Conservation (phyloP, 208 protist genomes). For the Leptomonas seymouri region DNA sequence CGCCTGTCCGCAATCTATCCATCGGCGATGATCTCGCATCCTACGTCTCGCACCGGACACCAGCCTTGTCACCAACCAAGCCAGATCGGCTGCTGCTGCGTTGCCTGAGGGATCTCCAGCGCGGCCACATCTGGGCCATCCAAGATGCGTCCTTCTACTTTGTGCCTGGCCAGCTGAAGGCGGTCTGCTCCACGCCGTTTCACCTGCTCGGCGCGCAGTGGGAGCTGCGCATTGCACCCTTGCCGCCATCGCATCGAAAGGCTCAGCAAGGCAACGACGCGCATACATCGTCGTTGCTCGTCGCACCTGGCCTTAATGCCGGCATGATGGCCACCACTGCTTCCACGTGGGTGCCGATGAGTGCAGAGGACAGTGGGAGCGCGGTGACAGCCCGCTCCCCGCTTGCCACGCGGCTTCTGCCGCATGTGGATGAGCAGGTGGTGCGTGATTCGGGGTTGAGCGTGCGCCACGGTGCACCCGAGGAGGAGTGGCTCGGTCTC, state of each 20-base stretch:
- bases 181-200: constrained; percentile 68
- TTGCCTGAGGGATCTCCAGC: constrained; percentile 60
- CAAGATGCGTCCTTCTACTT: constrained; percentile 58
- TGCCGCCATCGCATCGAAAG: constrained; percentile 26
- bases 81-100: constrained; percentile 34
- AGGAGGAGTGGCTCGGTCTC: constrained; percentile 64
- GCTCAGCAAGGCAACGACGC: neutral
- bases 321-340: constrained; percentile 13
- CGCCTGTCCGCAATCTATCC: neutral
- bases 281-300: constrained; percentile 1
- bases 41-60: constrained; percentile 7
- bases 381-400: constrained; percentile 6
- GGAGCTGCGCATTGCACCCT: constrained; percentile 66
- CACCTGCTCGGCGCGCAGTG: constrained; percentile 54
- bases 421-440: neutral
- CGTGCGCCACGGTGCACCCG: constrained; percentile 1
- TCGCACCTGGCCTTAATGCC: constrained; percentile 4
- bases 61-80: neutral
- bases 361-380: neutral
- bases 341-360: neutral
- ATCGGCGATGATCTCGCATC: constrained; percentile 4
- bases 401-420: constrained; percentile 6
- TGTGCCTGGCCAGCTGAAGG: constrained; percentile 48
- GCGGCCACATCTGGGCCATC: constrained; percentile 72
- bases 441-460: neutral